phyloP scores from a whole-genome alignment of 2,329 filamentous ascomycete genomes.

The Colletotrichum sp. region DNA sequence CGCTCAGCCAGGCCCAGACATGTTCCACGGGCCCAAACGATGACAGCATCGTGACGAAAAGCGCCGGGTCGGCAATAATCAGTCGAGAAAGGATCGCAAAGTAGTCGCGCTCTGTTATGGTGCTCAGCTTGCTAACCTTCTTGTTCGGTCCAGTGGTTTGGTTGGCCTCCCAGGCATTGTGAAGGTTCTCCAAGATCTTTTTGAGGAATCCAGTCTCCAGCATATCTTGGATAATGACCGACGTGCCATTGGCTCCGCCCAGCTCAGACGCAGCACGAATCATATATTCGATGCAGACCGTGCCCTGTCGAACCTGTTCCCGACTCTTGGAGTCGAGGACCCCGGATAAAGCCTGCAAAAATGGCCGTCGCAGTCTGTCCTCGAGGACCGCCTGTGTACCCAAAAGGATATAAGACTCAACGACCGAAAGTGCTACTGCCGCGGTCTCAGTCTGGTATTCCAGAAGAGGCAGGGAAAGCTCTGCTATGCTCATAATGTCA shows the following conservation, averaged over 20 bases:
- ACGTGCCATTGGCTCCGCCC: slow-evolving; percentile 65
- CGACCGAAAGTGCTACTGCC: slow-evolving; percentile 64
- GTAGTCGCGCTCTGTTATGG: slow-evolving; percentile 83
- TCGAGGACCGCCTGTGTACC: slow-evolving; percentile 70
- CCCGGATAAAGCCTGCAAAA: slow-evolving; percentile 52
- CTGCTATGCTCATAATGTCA: slow-evolving; percentile 67
- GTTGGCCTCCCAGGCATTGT: slow-evolving; percentile 73
- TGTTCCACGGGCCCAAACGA: slow-evolving; percentile 51
- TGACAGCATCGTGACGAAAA: slow-evolving; percentile 66
- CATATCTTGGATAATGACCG: slow-evolving; percentile 69
- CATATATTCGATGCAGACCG: slow-evolving; percentile 67
- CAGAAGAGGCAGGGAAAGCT: slow-evolving; percentile 69
- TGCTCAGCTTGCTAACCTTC: slow-evolving; percentile 71
- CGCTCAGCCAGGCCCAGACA: slow-evolving; percentile 64
- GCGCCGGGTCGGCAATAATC: slow-evolving; percentile 71
- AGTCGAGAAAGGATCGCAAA: slow-evolving; percentile 83
- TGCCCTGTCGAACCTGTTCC: slow-evolving; percentile 62
- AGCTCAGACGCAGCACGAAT: slow-evolving; percentile 67
- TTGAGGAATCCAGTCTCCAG: slow-evolving; percentile 66
- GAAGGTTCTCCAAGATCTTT: slow-evolving; percentile 69
- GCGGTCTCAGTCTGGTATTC: slow-evolving; percentile 70
- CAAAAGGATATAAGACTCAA: slow-evolving; percentile 74
- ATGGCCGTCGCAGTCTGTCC: slow-evolving; percentile 57
- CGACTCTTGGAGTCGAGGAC: slow-evolving; percentile 59
- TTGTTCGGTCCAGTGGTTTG: slow-evolving; percentile 83